A percentile compares a stretch with the other conserved stretches of the same genome.
phyloP scores from a whole-genome alignment of 2,329 filamentous ascomycete species.

The Pseudogymnoascus sp. region DNA sequence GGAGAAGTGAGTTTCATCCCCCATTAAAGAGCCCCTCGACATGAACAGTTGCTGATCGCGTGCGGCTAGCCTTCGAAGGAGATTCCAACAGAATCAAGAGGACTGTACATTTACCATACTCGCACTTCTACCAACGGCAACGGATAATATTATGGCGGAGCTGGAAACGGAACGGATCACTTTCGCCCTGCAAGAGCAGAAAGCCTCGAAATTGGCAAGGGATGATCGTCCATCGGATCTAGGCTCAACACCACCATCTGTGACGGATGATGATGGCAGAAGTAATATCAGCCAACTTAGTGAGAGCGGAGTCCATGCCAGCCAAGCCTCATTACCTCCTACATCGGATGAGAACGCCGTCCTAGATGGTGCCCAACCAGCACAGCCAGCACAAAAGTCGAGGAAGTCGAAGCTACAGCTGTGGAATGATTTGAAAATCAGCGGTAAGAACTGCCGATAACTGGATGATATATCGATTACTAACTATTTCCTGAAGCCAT shows the following conservation, averaged over 20 bases:
- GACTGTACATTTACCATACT: slow-evolving; percentile 97
- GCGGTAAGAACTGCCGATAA: slow-evolving; percentile 50
- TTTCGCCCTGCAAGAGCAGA: slow-evolving; percentile 89
- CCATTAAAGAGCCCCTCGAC: neutral
- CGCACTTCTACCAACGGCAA: slow-evolving; percentile 86
- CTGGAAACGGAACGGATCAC: slow-evolving; percentile 90
- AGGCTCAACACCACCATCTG: slow-evolving; percentile 43
- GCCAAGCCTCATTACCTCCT: slow-evolving; percentile 57
- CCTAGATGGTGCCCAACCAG: slow-evolving; percentile 33
- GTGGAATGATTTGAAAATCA: slow-evolving; percentile 96
- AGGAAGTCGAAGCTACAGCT: slow-evolving; percentile 81
- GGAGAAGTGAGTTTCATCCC: slow-evolving; percentile 67
- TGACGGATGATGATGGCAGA: slow-evolving; percentile 74
- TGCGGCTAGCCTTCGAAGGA: slow-evolving; percentile 66
- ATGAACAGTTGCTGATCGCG: slow-evolving; percentile 14
- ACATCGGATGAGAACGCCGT: slow-evolving; percentile 33
- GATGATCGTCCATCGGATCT: slow-evolving; percentile 38
- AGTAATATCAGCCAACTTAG: slow-evolving; percentile 70
- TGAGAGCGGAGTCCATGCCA: slow-evolving; percentile 76
- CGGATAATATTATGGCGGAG: slow-evolving; percentile 77
- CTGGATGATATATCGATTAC: slow-evolving; percentile 10
- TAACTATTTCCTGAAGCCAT: slow-evolving; percentile 51
- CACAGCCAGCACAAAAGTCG: slow-evolving; percentile 34
- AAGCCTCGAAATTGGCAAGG: slow-evolving; percentile 60
- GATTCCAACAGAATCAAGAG: slow-evolving; percentile 98